phyloP scores from a whole-genome alignment of 2,329 filamentous ascomycete genomes.

The Falciphora oryzae region DNA sequence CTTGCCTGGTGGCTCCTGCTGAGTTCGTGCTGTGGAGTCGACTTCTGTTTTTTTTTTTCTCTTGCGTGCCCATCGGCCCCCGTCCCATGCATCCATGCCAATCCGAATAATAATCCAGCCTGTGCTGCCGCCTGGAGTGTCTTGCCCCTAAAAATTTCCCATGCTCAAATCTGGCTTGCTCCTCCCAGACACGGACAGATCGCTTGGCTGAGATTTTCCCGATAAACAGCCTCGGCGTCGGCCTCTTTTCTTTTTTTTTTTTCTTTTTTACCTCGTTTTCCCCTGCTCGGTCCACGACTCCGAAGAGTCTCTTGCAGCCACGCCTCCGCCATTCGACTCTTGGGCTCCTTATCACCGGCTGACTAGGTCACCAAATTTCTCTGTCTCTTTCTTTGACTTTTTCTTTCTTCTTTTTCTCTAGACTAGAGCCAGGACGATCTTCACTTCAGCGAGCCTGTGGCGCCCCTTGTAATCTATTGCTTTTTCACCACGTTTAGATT shows the following conservation, averaged over 20 bases:
- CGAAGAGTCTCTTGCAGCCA: not conserved
- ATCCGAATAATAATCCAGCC: not conserved
- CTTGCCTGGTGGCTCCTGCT: not conserved
- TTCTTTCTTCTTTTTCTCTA: constrained; percentile 1
- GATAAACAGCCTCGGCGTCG: not conserved
- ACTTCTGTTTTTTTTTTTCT: too few relatives aligned
- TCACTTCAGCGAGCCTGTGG: not conserved
- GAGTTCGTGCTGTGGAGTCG: not conserved
- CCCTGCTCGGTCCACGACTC: not conserved
- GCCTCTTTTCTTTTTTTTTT: not conserved
- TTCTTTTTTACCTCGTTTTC: not conserved
- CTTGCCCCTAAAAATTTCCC: not conserved
- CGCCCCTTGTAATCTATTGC: not conserved
- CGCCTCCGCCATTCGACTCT: not conserved
- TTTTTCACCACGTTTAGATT: not conserved
- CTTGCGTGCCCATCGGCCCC: not conserved
- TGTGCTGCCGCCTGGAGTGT: not conserved
- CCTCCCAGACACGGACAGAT: not conserved
- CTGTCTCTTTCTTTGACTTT: not conserved
- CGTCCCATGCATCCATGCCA: not conserved
- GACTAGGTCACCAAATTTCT: not conserved
- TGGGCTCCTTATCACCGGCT: too few relatives aligned
- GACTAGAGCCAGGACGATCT: constrained; percentile 7
- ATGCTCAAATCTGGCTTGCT: not conserved
- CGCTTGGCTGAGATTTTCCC: not conserved